Evolutionary conservation across 106 monocot species (phyloP).

Genomic region (Allium sativum): DNA sequence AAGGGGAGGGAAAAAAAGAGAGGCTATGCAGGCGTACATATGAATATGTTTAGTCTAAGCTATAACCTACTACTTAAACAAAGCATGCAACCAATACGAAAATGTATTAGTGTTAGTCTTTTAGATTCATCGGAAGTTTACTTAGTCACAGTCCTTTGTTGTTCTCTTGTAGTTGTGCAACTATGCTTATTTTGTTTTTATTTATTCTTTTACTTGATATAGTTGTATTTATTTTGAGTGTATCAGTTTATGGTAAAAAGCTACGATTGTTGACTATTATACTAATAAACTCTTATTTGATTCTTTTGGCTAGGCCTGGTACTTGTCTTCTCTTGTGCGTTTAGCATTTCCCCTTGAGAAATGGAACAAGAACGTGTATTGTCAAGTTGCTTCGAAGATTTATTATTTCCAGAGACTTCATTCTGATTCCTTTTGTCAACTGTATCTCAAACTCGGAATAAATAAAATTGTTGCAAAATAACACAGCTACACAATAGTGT

Average conservation of each 20-base stretch:
- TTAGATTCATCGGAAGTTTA: not conserved
- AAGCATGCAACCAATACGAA: not conserved
- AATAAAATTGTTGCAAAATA: slow-evolving; percentile 33
- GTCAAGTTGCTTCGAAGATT: slow-evolving; percentile 62
- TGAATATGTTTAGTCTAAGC: not conserved
- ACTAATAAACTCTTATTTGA: not conserved
- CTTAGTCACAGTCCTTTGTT: not conserved
- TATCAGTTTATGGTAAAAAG: no score
- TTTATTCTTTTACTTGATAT: not conserved
- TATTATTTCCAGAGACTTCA: slow-evolving; percentile 41
- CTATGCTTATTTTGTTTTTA: not conserved
- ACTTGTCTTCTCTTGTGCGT: slow-evolving; percentile 7
- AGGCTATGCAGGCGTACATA: not conserved
- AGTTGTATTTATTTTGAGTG: no score
- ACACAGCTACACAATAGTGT: not conserved
- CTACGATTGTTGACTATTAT: no score
- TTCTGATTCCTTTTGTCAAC: slow-evolving; percentile 74
- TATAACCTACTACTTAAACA: not conserved
- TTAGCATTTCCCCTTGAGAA: slow-evolving; percentile 30
- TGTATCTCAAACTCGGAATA: slow-evolving; percentile 43
- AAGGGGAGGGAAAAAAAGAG: not conserved
- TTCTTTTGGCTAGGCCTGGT: slow-evolving; percentile 17
- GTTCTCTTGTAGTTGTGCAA: not conserved
- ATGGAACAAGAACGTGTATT: slow-evolving; percentile 59
- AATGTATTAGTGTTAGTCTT: not conserved